Percentiles rank a stretch among this genome's conserved stretches.
Evolutionary conservation across 139 green algal species (phyloP).

Genomic region (Closterium sp.): DNA sequence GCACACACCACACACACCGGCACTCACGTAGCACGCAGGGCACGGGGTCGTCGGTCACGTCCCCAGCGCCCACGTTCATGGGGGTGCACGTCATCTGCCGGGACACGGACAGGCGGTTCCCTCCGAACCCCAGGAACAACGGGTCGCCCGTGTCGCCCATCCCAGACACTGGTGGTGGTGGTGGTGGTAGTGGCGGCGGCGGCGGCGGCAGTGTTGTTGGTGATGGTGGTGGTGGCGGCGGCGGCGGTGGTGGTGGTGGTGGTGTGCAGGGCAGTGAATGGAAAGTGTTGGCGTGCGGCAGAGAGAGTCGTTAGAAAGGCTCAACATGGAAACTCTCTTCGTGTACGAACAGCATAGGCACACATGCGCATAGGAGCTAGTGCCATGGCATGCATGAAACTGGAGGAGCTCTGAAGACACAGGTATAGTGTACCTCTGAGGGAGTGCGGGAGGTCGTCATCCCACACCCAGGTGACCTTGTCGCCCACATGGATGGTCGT

Average conservation of each 20-base stretch:
- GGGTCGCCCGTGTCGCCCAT: not conserved
- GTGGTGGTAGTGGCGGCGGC: not conserved
- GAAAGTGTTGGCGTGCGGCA: not conserved
- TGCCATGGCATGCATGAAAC: not conserved
- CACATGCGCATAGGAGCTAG: not conserved
- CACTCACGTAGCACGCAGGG: conserved; percentile 13
- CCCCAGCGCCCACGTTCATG: not conserved
- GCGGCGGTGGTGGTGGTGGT: not conserved
- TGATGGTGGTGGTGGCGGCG: not conserved
- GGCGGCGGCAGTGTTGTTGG: too few species aligned
- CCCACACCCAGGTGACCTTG: conserved; percentile 29
- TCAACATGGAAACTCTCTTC: not conserved
- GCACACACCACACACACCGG: too few species aligned
- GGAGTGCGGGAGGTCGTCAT: conserved; percentile 36
- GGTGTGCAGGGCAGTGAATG: not conserved
- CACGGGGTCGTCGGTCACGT: not conserved
- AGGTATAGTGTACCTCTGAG: conserved; percentile 1
- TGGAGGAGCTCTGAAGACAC: conserved; percentile 1
- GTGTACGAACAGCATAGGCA: not conserved
- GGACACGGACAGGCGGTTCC: not conserved
- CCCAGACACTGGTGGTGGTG: not conserved
- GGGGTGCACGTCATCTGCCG: not conserved
- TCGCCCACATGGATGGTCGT: conserved; percentile 38
- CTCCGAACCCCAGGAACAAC: not conserved
- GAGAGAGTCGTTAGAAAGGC: not conserved